These are phyloP conservation scores for Atkinsonella texensis DNA, from an alignment of 2,329 filamentous ascomycete genomes.

Conservation along the genomic window DNA sequence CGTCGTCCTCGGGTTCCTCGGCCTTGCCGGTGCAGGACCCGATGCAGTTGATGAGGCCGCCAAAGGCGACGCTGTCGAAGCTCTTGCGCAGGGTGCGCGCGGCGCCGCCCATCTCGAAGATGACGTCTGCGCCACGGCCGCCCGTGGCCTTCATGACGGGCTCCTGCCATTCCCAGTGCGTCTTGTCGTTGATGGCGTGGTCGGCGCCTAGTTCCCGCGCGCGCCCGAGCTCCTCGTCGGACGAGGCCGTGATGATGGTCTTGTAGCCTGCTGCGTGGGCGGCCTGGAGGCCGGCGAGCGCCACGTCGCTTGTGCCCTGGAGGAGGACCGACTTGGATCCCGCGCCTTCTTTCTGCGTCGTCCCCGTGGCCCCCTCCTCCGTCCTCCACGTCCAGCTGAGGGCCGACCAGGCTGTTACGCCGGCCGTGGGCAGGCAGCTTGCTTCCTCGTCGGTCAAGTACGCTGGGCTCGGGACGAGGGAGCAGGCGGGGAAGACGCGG, in stretches of 20 bases:
- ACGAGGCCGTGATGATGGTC: constrained; percentile 42
- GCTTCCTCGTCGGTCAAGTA: constrained; percentile 50
- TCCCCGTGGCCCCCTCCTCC: too few species aligned
- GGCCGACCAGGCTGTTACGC: constrained; percentile 53
- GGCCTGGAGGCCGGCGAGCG: constrained; percentile 39
- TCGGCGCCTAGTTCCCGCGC: constrained; percentile 39
- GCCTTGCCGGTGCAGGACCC: constrained; percentile 39
- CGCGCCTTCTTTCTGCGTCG: constrained; percentile 8
- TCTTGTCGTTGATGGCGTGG: constrained; percentile 41
- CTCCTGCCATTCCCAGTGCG: constrained; percentile 38
- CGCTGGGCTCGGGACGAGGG: constrained; percentile 42
- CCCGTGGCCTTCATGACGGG: constrained; percentile 33
- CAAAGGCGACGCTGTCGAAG: constrained; percentile 40
- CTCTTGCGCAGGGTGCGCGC: constrained; percentile 38
- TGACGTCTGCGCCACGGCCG: constrained; percentile 36
- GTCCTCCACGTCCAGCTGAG: constrained; percentile 51
- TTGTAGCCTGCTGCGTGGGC: constrained; percentile 38
- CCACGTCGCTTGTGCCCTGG: constrained; percentile 43
- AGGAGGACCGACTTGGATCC: constrained; percentile 28
- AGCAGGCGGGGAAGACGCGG: constrained; percentile 44
- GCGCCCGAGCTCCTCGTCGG: constrained; percentile 35
- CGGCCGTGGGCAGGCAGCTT: constrained; percentile 46
- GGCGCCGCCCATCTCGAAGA: constrained; percentile 43
- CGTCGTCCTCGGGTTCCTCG: constrained; percentile 29
- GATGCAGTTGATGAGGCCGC: constrained; percentile 40